Base-by-base conservation (phyloP, 2,329 filamentous ascomycete genomes). In the Ascocoryne sarcoides region DNA sequence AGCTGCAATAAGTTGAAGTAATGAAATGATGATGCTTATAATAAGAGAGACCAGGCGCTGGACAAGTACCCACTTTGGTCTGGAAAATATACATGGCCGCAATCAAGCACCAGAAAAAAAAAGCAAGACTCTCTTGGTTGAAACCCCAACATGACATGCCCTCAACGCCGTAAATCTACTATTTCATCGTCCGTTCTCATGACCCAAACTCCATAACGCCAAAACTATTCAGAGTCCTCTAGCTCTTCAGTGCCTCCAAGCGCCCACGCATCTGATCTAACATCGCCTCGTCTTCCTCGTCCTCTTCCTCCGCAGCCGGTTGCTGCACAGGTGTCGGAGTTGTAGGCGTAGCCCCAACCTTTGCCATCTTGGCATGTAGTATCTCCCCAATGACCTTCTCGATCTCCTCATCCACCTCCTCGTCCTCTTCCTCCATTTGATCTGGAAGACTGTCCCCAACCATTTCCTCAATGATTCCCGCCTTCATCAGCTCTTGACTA, bases 391-490 rank as follows among this genome's bases (percentile, higher is more conserved):
- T 69, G 10, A 96, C 82, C 71, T 90, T 93, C 58, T 96, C 89
- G 8, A 96, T 86, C 69, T 96, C 90, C 3, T 71, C 76, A 62
- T 86, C 82, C 2, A 73, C 79, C 61, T 86, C 82, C 4, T 80
- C 84, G 46, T 86, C 85, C 44, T 84, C 78, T 43, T 82, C 79
- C 37, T 86, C 68, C 37, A 81, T 65, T 42, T 88, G 81, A 49
- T 81, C 75, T n/a, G 88, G 86, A 50, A 96, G 67, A 32, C 73
- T 79, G 60, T 96, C 90, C 35, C 82, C 84, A 4, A 94, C 79
- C 84, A 96, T 95, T 68, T 98, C 92, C 69, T 96, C 90, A 45
- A 96, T 94, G 50, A 98, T 90, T 12, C 90, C 92, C 2, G 92
- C 90, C 67, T 88, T 93, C 62, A 95, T 84, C 51, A 96, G 66